Percentiles rank a stretch among this genome's conserved stretches.
Evolutionary conservation across 495 filamentous ascomycete species (phyloP).

Genomic region (Penicillium odoratum): DNA sequence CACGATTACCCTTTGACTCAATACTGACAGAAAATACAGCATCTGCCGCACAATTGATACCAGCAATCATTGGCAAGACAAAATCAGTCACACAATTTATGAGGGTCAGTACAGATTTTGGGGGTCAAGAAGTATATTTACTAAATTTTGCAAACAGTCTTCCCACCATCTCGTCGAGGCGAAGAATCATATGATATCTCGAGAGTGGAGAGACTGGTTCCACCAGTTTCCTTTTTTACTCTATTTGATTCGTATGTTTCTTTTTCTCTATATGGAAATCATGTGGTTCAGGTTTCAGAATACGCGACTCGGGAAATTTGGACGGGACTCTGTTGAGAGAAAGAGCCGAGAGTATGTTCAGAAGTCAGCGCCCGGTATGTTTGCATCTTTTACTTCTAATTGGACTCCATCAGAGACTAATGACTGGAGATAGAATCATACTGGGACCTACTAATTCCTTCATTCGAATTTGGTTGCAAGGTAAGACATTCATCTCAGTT

Average conservation of each 20-base stretch:
- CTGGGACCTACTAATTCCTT: constrained; percentile 1
- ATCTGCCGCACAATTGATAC: not conserved
- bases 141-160: not conserved
- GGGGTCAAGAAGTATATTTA: not conserved
- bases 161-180: constrained; percentile 2
- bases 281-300: constrained; percentile 1
- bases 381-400: too few relatives aligned
- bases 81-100: constrained; percentile 3
- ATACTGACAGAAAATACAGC: not conserved
- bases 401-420: not conserved
- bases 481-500: not conserved
- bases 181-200: not conserved
- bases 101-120: not conserved
- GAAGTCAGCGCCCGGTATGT: constrained; percentile 1
- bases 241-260: not conserved
- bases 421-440: not conserved
- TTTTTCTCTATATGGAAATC: constrained; percentile 2
- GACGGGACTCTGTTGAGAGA: not conserved
- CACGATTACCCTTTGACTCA: not conserved
- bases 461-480: constrained; percentile 2
- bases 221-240: not conserved
- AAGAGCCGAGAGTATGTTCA: constrained; percentile 3
- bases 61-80: not conserved
- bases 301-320: not conserved
- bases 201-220: not conserved